These are phyloP conservation scores for Spizellomyces punctatus DNA, from an alignment of 192 early-diverging fungal species.

Conservation along the genomic window DNA sequence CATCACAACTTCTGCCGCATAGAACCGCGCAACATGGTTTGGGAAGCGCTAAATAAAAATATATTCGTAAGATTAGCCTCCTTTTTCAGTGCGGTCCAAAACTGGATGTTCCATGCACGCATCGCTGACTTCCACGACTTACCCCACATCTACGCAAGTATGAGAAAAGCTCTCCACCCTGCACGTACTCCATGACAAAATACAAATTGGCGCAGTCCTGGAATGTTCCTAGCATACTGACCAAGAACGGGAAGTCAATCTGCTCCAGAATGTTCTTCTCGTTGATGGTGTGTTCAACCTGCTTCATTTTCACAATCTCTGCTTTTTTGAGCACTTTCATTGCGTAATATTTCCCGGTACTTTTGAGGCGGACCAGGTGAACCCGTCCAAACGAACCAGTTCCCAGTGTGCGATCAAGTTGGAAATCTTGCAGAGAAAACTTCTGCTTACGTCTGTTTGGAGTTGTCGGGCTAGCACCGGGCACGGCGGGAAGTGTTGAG, in stretches of 20 bases:
- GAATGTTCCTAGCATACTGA: conserved; percentile 91
- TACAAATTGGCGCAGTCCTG: conserved; percentile 92
- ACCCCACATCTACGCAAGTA: conserved; percentile 84
- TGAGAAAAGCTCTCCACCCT: conserved; percentile 96
- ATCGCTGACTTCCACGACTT: conserved; percentile 25
- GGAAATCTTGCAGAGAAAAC: conserved; percentile 71
- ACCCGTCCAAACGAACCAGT: conserved; percentile 98
- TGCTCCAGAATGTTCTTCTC: conserved; percentile 91
- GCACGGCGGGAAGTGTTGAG: conserved; percentile 15
- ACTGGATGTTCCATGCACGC: neutral
- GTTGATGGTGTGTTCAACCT: conserved; percentile 98
- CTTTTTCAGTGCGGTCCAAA: neutral
- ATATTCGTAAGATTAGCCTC: neutral
- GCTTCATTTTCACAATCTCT: conserved; percentile 92
- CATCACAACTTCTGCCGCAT: conserved; percentile 84
- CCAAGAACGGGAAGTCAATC: conserved; percentile 87
- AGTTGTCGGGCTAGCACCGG: conserved; percentile 5
- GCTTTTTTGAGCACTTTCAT: conserved; percentile 96
- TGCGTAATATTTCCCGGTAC: conserved; percentile 85
- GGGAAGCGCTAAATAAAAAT: conserved; percentile 75
- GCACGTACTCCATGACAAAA: conserved; percentile 95
- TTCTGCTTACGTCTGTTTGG: conserved; percentile 30
- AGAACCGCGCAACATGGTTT: conserved; percentile 85
- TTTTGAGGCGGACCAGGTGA: conserved; percentile 81
- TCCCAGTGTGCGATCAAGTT: conserved; percentile 86